These are phyloP conservation scores for Neostapfia colusana DNA, from an alignment of 176 grass and related monocot species.

Conservation along the genomic window DNA sequence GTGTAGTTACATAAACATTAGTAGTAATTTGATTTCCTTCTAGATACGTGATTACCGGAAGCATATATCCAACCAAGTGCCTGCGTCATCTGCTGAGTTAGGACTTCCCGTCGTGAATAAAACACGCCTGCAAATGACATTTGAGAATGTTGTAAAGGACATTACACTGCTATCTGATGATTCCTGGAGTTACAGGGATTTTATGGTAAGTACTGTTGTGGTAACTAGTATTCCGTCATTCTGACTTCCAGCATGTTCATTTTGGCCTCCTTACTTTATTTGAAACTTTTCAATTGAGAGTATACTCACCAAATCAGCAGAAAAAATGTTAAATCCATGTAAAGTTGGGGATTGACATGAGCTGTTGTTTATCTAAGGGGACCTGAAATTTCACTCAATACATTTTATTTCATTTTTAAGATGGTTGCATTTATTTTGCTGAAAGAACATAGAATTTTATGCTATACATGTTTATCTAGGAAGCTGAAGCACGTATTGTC, in stretches of 20 bases:
- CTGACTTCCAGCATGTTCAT: conserved; percentile 25
- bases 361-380: conserved; percentile 9
- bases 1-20: not conserved
- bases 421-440: not conserved
- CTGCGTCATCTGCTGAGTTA: conserved; percentile 49
- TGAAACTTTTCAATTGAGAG: conserved; percentile 9
- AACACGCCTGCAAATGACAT: conserved; percentile 77
- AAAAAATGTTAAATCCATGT: not conserved
- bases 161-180: conserved; percentile 80
- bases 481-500: conserved; percentile 86
- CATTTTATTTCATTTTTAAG: not conserved
- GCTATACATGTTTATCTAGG: conserved; percentile 54
- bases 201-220: conserved; percentile 69
- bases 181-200: conserved; percentile 98
- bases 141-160: conserved; percentile 98
- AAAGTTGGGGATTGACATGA: not conserved
- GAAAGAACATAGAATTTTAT: conserved; percentile 22
- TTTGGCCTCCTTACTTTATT: conserved; percentile 10
- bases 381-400: conserved; percentile 16
- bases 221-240: conserved; percentile 18
- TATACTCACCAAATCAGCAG: conserved; percentile 1
- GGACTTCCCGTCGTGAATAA: conserved; percentile 73
- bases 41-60: conserved; percentile 78
- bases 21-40: conserved; percentile 38
- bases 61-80: conserved; percentile 51